Base-by-base conservation (phyloP, 495 filamentous ascomycete genomes). In the Evernia prunastri region DNA sequence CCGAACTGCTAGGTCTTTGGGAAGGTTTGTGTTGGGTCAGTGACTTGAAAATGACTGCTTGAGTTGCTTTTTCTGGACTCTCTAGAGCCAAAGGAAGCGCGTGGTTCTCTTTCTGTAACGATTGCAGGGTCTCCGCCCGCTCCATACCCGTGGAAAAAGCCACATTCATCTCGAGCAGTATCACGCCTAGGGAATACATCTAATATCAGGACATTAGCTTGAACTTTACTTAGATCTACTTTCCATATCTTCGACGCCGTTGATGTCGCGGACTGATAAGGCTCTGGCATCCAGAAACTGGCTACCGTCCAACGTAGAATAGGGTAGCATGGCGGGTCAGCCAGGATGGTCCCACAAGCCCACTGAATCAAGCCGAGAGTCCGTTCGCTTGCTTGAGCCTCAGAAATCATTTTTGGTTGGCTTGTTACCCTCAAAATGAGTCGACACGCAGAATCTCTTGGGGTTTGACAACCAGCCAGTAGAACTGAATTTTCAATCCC, bases 141-240 rank as follows among this genome's bases (percentile, higher is more conserved):
- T 97, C 91, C 92, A 97, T 97, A 1, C 86, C 88, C 1, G 89
- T 86, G 58, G 87, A 85, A 4, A 95, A 79, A 35, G 86, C 80
- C 69, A 92, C 86, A 66, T 89, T 94, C 93, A 98, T 97, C 73
- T 98, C 94, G 68, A 97, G 96, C 75, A 98, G 96, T 63, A 98
- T 97, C 54, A 98, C 88, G 13, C 94, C 94, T 36, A 98, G 78
- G 1, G 95, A 97, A 71, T 91, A 98, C 93, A 98, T 96, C 49
- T 53, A 25, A 53, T 31, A 31, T 53, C 49, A 29, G 7, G 6
- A 15, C 27, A 8, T 53, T 53, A 53, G 49, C 49, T 29, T 53
- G 5, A 4, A 29, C 49, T 17, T 1, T 5, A 18, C 2, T 0
- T 23, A 13, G 7, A 9, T 20, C 3, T 25, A 25, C 3, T 7